These are phyloP conservation scores for Sinapis alba DNA, from an alignment of 441 rosid species.

Conservation along the genomic window DNA sequence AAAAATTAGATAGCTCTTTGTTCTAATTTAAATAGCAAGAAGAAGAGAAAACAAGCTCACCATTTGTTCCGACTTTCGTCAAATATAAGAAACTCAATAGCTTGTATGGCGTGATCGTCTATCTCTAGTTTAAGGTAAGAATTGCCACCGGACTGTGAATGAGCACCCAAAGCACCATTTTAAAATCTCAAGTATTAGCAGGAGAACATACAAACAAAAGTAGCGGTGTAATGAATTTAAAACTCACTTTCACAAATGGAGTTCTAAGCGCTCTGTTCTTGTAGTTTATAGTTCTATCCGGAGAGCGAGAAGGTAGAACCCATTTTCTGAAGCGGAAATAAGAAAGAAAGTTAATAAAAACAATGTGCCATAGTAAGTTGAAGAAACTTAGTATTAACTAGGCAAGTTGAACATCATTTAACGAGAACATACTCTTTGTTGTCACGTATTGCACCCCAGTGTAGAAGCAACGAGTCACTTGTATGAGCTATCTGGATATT, in stretches of 20 bases:
- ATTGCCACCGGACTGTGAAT: slow-evolving; percentile 65
- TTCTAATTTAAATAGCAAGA: slow-evolving; percentile 22
- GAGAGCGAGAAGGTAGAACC: slow-evolving; percentile 79
- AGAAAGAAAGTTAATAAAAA: slow-evolving; percentile 2
- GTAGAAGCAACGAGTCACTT: slow-evolving; percentile 78
- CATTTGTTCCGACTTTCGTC: slow-evolving; percentile 87
- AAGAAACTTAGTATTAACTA: background rate
- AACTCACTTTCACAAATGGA: slow-evolving; percentile 79
- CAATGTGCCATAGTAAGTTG: background rate
- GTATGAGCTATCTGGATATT: slow-evolving; percentile 59
- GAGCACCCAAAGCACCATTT: slow-evolving; percentile 30
- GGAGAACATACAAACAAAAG: slow-evolving; percentile 23
- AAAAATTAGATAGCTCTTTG: slow-evolving; percentile 11
- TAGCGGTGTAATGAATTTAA: slow-evolving; percentile 11
- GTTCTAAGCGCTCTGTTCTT: slow-evolving; percentile 95
- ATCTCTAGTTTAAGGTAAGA: slow-evolving; percentile 77
- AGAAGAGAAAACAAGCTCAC: slow-evolving; percentile 47
- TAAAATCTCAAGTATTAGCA: slow-evolving; percentile 19
- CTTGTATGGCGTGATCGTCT: slow-evolving; percentile 79
- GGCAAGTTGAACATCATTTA: slow-evolving; percentile 24
- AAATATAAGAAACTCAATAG: slow-evolving; percentile 88
- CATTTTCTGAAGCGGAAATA: slow-evolving; percentile 65
- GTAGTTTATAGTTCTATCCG: slow-evolving; percentile 80
- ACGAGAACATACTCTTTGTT: slow-evolving; percentile 65
- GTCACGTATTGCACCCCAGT: slow-evolving; percentile 88